Evolutionary conservation across 2,329 filamentous ascomycete species (phyloP).

Genomic region (Neopestalotiopsis sp.): DNA sequence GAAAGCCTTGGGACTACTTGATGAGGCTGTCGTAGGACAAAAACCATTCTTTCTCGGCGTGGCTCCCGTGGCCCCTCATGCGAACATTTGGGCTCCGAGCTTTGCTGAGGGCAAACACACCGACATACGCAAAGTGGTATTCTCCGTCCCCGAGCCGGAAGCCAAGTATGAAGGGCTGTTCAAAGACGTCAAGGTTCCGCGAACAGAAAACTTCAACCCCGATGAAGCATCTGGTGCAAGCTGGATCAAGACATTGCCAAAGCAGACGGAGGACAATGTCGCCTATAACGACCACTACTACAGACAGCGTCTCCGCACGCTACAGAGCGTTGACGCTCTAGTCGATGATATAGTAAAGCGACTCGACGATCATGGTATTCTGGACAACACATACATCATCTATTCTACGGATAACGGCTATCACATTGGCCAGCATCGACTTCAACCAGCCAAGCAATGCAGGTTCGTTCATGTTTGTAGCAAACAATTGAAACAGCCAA

Average conservation of each 20-base stretch:
- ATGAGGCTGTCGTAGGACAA: conserved; percentile 54
- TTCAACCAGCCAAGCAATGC: conserved; percentile 63
- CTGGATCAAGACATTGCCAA: conserved; percentile 49
- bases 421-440: conserved; percentile 64
- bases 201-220: conserved; percentile 70
- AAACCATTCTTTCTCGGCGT: conserved; percentile 66
- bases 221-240: conserved; percentile 46
- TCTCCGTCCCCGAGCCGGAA: conserved; percentile 61
- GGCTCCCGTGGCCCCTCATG: conserved; percentile 65
- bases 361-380: conserved; percentile 42
- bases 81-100: conserved; percentile 39
- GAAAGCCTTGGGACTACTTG: conserved; percentile 58
- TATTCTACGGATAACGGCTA: conserved; percentile 67
- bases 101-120: conserved; percentile 13
- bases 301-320: conserved; percentile 53
- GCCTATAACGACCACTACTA: conserved; percentile 58
- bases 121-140: conserved; percentile 33
- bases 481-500: too few species aligned
- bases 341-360: conserved; percentile 51
- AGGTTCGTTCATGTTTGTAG: background rate
- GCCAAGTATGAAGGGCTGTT: conserved; percentile 68
- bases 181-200: conserved; percentile 59
- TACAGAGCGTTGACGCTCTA: conserved; percentile 62
- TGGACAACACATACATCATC: conserved; percentile 62
- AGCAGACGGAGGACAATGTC: conserved; percentile 46